Evolutionary conservation across 2,329 filamentous ascomycete genomes (phyloP).

Genomic region (Niveomyces coronatus): DNA sequence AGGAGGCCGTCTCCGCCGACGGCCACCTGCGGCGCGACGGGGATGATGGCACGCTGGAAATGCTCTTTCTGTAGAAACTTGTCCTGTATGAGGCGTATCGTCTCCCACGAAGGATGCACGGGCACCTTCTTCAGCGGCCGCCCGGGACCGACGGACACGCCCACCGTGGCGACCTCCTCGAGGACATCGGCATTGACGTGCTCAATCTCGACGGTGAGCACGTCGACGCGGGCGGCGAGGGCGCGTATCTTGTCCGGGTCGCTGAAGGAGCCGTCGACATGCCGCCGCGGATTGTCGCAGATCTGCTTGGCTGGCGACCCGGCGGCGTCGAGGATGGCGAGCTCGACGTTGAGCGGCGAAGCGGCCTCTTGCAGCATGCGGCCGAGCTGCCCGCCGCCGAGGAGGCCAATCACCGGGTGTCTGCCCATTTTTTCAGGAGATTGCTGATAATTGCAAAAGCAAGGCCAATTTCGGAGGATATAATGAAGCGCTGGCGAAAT

Average conservation of each 20-base stretch:
- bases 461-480: too few relatives aligned
- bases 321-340: conserved; percentile 69
- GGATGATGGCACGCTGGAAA: conserved; percentile 55
- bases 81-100: conserved; percentile 82
- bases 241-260: conserved; percentile 67
- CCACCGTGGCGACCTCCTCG: conserved; percentile 63
- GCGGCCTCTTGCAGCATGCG: conserved; percentile 93
- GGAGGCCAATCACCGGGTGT: conserved; percentile 38
- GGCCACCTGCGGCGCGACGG: conserved; percentile 60
- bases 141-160: conserved; percentile 42
- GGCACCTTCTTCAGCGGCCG: conserved; percentile 39
- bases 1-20: conserved; percentile 44
- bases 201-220: conserved; percentile 90
- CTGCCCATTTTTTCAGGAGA: conserved; percentile 18
- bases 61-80: conserved; percentile 87
- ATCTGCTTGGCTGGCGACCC: conserved; percentile 78
- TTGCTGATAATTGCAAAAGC: too few relatives aligned
- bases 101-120: conserved; percentile 75
- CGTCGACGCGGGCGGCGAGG: conserved; percentile 66
- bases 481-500: too few relatives aligned
- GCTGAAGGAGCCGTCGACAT: conserved; percentile 83
- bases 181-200: conserved; percentile 86
- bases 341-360: conserved; percentile 58
- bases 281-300: conserved; percentile 59
- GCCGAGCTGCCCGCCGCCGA: conserved; percentile 66